Evolutionary conservation across 2,329 filamentous ascomycete species (phyloP).

Genomic region (Huntiella moniliformis): DNA sequence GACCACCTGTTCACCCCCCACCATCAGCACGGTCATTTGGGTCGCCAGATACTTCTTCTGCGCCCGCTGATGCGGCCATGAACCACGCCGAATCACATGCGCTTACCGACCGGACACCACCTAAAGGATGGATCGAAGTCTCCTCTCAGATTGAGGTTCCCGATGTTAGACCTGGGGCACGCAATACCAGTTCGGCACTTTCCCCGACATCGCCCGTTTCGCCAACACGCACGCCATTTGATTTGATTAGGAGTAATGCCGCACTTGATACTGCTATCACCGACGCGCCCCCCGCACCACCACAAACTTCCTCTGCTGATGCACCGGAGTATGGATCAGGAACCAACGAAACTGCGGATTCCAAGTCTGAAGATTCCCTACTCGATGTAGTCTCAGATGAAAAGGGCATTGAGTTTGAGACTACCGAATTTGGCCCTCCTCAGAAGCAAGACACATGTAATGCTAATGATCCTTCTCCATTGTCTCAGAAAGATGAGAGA

Average conservation of each 20-base stretch:
- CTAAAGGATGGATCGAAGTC: conserved; percentile 10
- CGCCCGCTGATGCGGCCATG: conserved; percentile 4
- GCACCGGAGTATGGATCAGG: not conserved
- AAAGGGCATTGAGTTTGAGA: too few relatives aligned
- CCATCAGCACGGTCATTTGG: not conserved
- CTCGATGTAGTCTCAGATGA: too few relatives aligned
- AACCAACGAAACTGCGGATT: not conserved
- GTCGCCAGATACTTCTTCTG: not conserved
- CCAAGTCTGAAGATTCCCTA: too few relatives aligned
- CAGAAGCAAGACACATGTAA: too few relatives aligned
- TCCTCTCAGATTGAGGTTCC: conserved; percentile 10
- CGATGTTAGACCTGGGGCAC: conserved; percentile 6
- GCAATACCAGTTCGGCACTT: not conserved
- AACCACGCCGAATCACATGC: conserved; percentile 4
- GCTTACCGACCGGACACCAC: conserved; percentile 1
- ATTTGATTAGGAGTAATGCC: not conserved
- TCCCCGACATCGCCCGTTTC: not conserved
- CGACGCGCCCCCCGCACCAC: not conserved
- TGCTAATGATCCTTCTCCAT: too few relatives aligned
- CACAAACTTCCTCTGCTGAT: not conserved
- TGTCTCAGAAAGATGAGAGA: too few relatives aligned
- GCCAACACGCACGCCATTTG: not conserved
- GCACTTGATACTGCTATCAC: not conserved
- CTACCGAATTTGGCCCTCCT: too few relatives aligned
- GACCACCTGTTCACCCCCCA: too few relatives aligned